Percentiles rank a stretch among this genome's conserved stretches.
These are phyloP conservation scores for Cavenderia fasciculata DNA, from an alignment of 78 protist species.

Conservation along the genomic window DNA sequence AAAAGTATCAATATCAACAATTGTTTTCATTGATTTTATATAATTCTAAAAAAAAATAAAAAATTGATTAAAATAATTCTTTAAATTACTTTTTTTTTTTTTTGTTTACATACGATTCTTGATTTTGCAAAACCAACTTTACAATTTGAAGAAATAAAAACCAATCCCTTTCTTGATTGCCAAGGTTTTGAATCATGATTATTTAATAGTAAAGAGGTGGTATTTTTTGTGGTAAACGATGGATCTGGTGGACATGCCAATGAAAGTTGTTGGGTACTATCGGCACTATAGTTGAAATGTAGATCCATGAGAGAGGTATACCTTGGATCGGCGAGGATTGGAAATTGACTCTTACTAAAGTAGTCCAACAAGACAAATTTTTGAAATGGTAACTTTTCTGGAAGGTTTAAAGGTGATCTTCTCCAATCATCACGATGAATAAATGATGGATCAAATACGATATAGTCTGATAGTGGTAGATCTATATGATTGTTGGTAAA, in stretches of 20 bases:
- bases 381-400: conserved; percentile 40
- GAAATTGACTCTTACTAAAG: neutral
- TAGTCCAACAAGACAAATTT: conserved; percentile 18
- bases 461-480: neutral
- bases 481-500: conserved; percentile 16
- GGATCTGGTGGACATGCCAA: conserved; percentile 50
- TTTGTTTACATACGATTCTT: conserved; percentile 64
- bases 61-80: too few species aligned
- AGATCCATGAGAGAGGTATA: conserved; percentile 1
- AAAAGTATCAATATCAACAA: too few species aligned
- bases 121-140: neutral
- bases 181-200: neutral
- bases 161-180: neutral
- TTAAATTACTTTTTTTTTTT: too few species aligned
- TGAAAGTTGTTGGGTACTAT: neutral
- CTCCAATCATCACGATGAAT: conserved; percentile 37
- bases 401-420: conserved; percentile 19
- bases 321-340: neutral
- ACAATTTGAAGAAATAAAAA: conserved; percentile 60
- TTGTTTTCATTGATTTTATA: too few species aligned
- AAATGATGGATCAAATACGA: conserved; percentile 44
- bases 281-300: neutral
- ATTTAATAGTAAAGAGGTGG: neutral
- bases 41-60: too few species aligned
- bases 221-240: neutral